A percentile compares a stretch with the other conserved stretches of the same genome.
Evolutionary conservation across 1,284 basidiomycete species (phyloP).

Genomic region (Porodaedalea pini): DNA sequence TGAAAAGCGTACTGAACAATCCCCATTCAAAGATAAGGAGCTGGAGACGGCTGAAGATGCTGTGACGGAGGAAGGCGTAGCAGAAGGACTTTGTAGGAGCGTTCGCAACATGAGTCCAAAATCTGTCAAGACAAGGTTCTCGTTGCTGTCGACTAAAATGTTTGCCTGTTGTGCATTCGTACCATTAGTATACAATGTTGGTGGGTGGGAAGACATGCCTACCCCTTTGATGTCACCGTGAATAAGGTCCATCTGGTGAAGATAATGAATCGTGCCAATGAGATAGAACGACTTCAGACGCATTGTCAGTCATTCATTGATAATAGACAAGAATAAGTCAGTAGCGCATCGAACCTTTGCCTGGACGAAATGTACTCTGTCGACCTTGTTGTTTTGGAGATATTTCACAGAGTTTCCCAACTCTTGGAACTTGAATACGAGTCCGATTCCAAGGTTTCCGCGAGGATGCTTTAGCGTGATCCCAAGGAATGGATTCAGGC

Average conservation of each 20-base stretch:
- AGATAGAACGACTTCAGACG: constrained; percentile 3
- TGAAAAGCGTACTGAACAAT: constrained; percentile 3
- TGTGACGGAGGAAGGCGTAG: background rate
- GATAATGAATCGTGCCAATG: constrained; percentile 2
- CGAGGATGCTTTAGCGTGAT: constrained; percentile 10
- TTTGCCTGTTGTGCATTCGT: background rate
- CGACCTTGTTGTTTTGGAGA: background rate
- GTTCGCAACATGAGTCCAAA: constrained; percentile 10
- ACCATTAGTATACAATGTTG: background rate
- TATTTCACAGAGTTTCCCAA: constrained; percentile 4
- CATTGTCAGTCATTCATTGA: background rate
- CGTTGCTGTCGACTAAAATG: constrained; percentile 1
- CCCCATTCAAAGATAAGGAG: background rate
- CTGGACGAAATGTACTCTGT: constrained; percentile 6
- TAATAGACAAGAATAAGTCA: background rate
- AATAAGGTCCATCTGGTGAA: constrained; percentile 13
- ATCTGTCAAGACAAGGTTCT: constrained; percentile 4
- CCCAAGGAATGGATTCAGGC: constrained; percentile 13
- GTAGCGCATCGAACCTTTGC: background rate
- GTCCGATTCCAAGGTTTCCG: background rate
- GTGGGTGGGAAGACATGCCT: background rate
- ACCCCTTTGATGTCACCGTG: constrained; percentile 16
- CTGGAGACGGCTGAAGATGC: constrained; percentile 1
- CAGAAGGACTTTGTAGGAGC: background rate
- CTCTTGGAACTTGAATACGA: constrained; percentile 13